Evolutionary conservation across 192 early-diverging fungal genomes (phyloP).

Genomic region (Podochytrium sp.): DNA sequence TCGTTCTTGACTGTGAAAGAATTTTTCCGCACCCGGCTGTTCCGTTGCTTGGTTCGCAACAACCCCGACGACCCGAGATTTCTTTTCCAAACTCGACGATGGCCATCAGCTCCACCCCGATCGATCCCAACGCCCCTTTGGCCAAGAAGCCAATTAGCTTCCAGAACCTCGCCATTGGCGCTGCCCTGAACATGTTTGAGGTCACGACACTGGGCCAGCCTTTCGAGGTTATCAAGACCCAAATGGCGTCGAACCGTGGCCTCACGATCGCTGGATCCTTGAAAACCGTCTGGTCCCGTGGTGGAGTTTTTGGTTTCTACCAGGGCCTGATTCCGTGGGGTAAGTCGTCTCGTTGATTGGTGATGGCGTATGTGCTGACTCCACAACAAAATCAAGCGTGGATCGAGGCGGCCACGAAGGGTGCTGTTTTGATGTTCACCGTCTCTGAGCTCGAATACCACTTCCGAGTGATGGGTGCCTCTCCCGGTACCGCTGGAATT

Average conservation of each 20-base stretch:
- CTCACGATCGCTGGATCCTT: constrained; percentile 76
- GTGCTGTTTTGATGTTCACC: constrained; percentile 75
- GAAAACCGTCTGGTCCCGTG: constrained; percentile 78
- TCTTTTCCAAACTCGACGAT: too few relatives aligned
- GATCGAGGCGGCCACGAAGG: constrained; percentile 81
- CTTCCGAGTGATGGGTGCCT: constrained; percentile 50
- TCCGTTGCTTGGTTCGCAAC: too few relatives aligned
- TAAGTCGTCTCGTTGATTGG: constrained; percentile 43
- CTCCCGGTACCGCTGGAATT: constrained; percentile 65
- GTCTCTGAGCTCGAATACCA: constrained; percentile 75
- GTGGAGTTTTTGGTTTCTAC: constrained; percentile 93
- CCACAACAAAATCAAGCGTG: constrained; percentile 47
- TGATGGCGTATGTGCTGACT: neutral
- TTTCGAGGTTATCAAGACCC: constrained; percentile 90
- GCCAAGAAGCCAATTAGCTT: constrained; percentile 88
- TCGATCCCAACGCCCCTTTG: constrained; percentile 51
- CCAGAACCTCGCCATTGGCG: constrained; percentile 82
- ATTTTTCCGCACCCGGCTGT: too few relatives aligned
- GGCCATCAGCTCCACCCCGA: constrained; percentile 32
- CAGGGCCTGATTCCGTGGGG: constrained; percentile 84
- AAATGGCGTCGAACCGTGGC: constrained; percentile 89
- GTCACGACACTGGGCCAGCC: constrained; percentile 31
- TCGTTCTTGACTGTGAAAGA: too few relatives aligned
- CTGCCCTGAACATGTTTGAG: constrained; percentile 78
- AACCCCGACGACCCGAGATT: too few relatives aligned